Base-by-base conservation (phyloP, 257 asterid genomes). In the Solanum phureja region DNA sequence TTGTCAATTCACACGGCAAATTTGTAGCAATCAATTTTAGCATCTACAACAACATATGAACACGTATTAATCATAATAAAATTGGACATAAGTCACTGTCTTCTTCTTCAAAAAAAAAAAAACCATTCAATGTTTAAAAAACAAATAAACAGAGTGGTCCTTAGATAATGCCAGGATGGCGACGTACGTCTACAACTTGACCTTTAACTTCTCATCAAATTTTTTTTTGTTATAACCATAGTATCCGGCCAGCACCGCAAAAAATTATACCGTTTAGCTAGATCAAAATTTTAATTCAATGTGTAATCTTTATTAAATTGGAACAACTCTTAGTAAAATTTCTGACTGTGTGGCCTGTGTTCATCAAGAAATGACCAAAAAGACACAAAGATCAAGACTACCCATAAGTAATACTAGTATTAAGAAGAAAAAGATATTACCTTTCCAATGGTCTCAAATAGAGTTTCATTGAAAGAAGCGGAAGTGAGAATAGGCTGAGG, bases 401-500 rank as follows among this genome's bases (percentile, higher is more conserved):
- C 12, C 3, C 60, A 76, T 76, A 27, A 68, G 56, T 37, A 73
- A 38, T 37, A 35, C 7, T 58, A 76, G 38, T 58, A 76, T 77
- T 0, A 42, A 40, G 2, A 77, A 42, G 35, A 42, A n/a, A n/a
- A 3, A 77, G 29, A n/a, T 7, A 44, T 81, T 89, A 92, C 94
- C 94, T 95, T 93, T 69, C 98, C 98, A 52, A 95, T 93, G 72
- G 90, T 56, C 38, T 91, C 86, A 87, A 93, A 95, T 40, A 95
- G 83, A 5, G 95, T 79, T 8, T 88, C 95, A 23, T 95, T 93
- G 90, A 93, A 95, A 11, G 94, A 93, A 33, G 98, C 98, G 0
- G 92, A 95, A 18, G 98, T 94, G 42, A 94, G 95, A 27, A 95
- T 71, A 44, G 94, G 95, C 60, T 92, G 95, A 79, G 98, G 96